Evolutionary conservation across 2,329 filamentous ascomycete genomes (phyloP).

Genomic region (Raffaelea ambrosiae): DNA sequence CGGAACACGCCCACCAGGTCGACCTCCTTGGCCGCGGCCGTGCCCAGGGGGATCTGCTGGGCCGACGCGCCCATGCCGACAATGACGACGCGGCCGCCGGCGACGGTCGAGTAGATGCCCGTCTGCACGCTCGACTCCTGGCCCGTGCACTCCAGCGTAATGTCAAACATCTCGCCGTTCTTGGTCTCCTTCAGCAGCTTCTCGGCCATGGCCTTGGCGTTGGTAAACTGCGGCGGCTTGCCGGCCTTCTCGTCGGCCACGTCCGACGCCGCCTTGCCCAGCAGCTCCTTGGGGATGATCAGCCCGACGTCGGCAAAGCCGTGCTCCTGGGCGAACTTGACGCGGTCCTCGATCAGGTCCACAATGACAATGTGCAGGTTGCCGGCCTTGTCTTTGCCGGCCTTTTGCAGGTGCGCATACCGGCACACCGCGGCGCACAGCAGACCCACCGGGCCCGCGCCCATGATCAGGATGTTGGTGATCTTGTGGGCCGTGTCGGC

Average conservation of each 20-base stretch:
- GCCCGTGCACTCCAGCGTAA: slow-evolving; percentile 69
- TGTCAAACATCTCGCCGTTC: slow-evolving; percentile 53
- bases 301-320: slow-evolving; percentile 46
- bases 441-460: slow-evolving; percentile 53
- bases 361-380: slow-evolving; percentile 35
- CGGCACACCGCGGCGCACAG: slow-evolving; percentile 48
- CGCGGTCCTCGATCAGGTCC: slow-evolving; percentile 47
- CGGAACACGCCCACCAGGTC: slow-evolving; percentile 65
- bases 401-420: slow-evolving; percentile 21
- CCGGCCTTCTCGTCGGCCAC: slow-evolving; percentile 41
- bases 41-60: slow-evolving; percentile 60
- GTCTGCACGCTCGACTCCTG: slow-evolving; percentile 69
- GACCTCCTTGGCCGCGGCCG: slow-evolving; percentile 60
- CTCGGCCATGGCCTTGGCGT: slow-evolving; percentile 25
- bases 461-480: slow-evolving; percentile 41
- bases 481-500: slow-evolving; percentile 20
- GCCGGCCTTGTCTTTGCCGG: slow-evolving; percentile 26
- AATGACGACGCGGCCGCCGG: slow-evolving; percentile 61
- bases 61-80: slow-evolving; percentile 66
- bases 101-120: slow-evolving; percentile 59
- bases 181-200: slow-evolving; percentile 18
- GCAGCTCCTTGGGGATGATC: slow-evolving; percentile 39
- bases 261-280: slow-evolving; percentile 43
- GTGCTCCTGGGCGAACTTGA: slow-evolving; percentile 47
- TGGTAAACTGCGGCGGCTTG: slow-evolving; percentile 29